Evolutionary conservation across 2,329 filamentous ascomycete genomes (phyloP).

Genomic region (Paraphaeosphaeria minitans): DNA sequence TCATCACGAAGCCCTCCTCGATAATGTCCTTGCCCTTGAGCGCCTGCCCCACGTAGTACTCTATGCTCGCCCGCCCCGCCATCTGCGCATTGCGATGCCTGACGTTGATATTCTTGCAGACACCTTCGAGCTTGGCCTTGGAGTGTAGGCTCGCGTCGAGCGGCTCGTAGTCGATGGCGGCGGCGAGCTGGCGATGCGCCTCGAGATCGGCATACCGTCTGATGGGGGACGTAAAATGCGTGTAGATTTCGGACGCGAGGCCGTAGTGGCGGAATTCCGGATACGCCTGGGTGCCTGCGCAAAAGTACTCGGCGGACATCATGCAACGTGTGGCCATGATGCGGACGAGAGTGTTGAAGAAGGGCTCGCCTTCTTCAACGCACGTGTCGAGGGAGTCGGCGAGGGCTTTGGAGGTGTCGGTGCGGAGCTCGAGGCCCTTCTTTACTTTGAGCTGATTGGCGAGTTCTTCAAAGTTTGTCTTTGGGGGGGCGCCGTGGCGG

Average conservation of each 20-base stretch:
- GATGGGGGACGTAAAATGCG: conserved; percentile 97
- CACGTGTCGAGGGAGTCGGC: conserved; percentile 90
- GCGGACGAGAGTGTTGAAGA: conserved; percentile 97
- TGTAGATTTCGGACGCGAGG: conserved; percentile 95
- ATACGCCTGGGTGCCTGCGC: conserved; percentile 88
- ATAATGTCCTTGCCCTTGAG: conserved; percentile 77
- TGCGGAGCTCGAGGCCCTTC: conserved; percentile 76
- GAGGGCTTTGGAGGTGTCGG: conserved; percentile 88
- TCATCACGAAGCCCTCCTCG: conserved; percentile 95
- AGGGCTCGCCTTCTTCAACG: conserved; percentile 78
- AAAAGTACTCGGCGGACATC: conserved; percentile 99
- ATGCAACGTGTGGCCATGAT: conserved; percentile 98
- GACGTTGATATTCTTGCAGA: conserved; percentile 98
- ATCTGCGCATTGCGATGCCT: conserved; percentile 96
- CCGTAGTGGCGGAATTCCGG: conserved; percentile 97
- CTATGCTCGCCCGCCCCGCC: conserved; percentile 89
- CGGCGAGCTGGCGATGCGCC: conserved; percentile 90
- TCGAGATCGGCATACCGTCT: conserved; percentile 96
- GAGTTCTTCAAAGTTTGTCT: conserved; percentile 95
- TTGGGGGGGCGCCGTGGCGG: conserved; percentile 88
- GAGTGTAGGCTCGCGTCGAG: conserved; percentile 82
- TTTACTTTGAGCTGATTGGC: conserved; percentile 89
- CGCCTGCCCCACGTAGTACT: conserved; percentile 97
- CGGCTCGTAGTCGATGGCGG: conserved; percentile 90
- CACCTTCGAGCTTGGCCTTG: conserved; percentile 82